phyloP scores from a whole-genome alignment of 192 early-diverging fungal genomes.

The Entophlyctis luteolus region DNA sequence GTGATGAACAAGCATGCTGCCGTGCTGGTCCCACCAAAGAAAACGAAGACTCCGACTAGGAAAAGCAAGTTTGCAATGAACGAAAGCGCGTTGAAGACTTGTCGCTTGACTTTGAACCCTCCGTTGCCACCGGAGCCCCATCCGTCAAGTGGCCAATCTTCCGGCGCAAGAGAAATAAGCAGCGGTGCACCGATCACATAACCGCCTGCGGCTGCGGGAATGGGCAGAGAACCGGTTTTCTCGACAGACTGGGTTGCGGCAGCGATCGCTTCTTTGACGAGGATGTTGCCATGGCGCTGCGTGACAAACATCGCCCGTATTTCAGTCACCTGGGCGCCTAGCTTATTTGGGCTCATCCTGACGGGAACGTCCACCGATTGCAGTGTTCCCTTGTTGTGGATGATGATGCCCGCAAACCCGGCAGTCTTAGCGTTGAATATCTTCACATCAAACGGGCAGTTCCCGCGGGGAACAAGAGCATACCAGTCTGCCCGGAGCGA shows the following conservation, averaged over 20 bases:
- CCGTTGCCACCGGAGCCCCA: conserved; percentile 11
- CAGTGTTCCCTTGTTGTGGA: conserved; percentile 30
- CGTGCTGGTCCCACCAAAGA: neutral
- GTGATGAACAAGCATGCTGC: conserved; percentile 6
- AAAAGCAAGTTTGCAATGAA: conserved; percentile 10
- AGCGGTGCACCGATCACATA: neutral
- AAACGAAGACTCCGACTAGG: conserved; percentile 1
- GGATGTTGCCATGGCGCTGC: conserved; percentile 9
- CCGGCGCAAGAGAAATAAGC: neutral
- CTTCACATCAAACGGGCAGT: conserved; percentile 47
- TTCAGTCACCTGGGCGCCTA: neutral
- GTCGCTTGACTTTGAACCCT: neutral
- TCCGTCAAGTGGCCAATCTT: conserved; percentile 18
- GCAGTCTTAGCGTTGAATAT: conserved; percentile 36
- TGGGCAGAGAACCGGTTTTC: neutral
- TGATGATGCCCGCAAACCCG: conserved; percentile 36
- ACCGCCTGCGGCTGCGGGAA: neutral
- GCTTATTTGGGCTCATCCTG: conserved; percentile 27
- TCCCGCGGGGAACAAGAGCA: conserved; percentile 34
- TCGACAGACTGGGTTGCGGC: too few species aligned
- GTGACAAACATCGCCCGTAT: conserved; percentile 39
- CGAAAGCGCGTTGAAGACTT: neutral
- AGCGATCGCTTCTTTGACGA: conserved; percentile 1
- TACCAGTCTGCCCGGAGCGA: too few species aligned
- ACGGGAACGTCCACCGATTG: conserved; percentile 25